Evolutionary conservation across 2,329 filamentous ascomycete genomes (phyloP).

Genomic region (Talaromyces atroroseus): DNA sequence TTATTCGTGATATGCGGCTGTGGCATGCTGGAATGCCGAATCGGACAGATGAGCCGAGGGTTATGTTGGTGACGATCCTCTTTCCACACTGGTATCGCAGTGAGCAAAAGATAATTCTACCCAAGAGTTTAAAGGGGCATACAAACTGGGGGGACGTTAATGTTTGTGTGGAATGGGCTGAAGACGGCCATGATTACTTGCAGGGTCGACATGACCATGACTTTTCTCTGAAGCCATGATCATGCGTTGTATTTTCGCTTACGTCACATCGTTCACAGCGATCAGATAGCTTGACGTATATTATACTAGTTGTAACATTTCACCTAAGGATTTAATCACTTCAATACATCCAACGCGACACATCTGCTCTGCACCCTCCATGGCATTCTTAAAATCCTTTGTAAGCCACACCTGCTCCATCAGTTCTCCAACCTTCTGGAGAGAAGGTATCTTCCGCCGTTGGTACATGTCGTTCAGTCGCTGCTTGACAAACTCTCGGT

Average conservation of each 20-base stretch:
- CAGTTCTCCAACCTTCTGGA: neutral
- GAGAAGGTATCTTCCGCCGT: too few relatives aligned
- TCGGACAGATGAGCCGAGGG: conserved; percentile 33
- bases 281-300: too few relatives aligned
- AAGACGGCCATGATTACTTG: conserved; percentile 33
- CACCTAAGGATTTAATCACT: neutral
- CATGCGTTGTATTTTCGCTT: too few relatives aligned
- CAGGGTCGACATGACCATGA: conserved; percentile 32
- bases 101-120: conserved; percentile 27
- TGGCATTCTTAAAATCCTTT: neutral
- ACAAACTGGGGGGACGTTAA: conserved; percentile 31
- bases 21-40: conserved; percentile 50
- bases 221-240: conserved; percentile 22
- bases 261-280: too few relatives aligned
- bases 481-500: too few relatives aligned
- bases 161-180: conserved; percentile 32
- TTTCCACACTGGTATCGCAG: conserved; percentile 35
- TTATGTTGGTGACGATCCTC: conserved; percentile 42
- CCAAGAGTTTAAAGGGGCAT: conserved; percentile 22
- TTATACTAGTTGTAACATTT: neutral
- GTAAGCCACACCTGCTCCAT: neutral
- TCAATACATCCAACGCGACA: conserved; percentile 1
- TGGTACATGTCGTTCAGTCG: too few relatives aligned
- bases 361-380: neutral
- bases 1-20: conserved; percentile 44